Conservation (phyloP, 768 basidiomycete genomes). For the Goffeauzyma gilvescens region DNA sequence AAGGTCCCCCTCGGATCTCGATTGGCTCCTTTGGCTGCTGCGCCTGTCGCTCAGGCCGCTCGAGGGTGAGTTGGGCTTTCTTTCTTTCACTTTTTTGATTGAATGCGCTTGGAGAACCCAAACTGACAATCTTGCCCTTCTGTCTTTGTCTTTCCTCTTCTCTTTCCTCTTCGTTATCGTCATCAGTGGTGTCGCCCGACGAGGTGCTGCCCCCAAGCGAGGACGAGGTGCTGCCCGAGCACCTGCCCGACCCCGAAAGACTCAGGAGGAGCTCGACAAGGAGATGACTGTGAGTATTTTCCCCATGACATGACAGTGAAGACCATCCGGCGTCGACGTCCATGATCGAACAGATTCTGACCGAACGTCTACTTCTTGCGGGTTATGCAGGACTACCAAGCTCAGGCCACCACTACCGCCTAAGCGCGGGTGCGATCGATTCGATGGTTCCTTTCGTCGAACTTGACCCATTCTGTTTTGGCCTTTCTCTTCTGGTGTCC, state of each 20-base stretch:
- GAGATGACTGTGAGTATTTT: slow-evolving; percentile 76
- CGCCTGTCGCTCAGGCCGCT: slow-evolving; percentile 26
- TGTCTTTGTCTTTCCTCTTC: background rate
- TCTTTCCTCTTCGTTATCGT: background rate
- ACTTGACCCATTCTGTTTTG: too few species aligned
- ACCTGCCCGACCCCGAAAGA: slow-evolving; percentile 51
- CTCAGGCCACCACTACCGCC: background rate
- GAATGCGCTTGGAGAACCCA: background rate
- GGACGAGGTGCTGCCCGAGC: slow-evolving; percentile 32
- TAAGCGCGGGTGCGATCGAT: too few species aligned
- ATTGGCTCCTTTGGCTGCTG: slow-evolving; percentile 45
- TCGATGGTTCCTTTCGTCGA: too few species aligned
- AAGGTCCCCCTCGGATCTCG: slow-evolving; percentile 56
- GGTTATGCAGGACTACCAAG: background rate
- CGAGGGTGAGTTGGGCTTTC: slow-evolving; percentile 10
- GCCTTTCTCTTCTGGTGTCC: too few species aligned
- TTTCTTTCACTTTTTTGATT: too few species aligned
- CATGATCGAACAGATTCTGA: background rate
- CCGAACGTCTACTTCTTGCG: background rate
- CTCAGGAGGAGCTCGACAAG: slow-evolving; percentile 77
- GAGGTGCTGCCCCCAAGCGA: slow-evolving; percentile 12
- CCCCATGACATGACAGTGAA: background rate
- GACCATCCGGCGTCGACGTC: background rate
- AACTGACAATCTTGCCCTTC: background rate
- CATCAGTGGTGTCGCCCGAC: slow-evolving; percentile 19